These are phyloP conservation scores for Cordia subcordata DNA, from an alignment of 257 asterid genomes.

Conservation along the genomic window DNA sequence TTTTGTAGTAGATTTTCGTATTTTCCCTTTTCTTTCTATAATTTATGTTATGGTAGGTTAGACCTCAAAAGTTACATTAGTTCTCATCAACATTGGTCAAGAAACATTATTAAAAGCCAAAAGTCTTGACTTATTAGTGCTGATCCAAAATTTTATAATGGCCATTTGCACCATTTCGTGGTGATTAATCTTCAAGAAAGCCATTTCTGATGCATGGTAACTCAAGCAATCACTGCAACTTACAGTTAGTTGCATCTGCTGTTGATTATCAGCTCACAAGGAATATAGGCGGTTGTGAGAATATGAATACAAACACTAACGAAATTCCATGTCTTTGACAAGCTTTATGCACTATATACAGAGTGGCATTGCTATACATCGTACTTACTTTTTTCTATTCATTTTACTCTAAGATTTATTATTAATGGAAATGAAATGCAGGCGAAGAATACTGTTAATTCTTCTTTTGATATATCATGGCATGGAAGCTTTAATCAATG, in stretches of 20 bases:
- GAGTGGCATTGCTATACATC: not conserved
- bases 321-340: not conserved
- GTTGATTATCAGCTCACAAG: constrained; percentile 6
- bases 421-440: constrained; percentile 8
- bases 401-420: not conserved
- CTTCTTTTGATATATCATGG: not conserved
- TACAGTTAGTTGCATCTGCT: constrained; percentile 22
- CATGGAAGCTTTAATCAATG: constrained; percentile 6
- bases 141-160: too few species aligned
- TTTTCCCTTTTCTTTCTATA: not conserved
- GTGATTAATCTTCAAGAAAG: too few species aligned
- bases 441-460: not conserved
- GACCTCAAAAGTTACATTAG: not conserved
- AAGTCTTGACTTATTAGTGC: too few species aligned
- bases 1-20: too few species aligned
- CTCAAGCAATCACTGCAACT: not conserved
- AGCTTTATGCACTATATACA: not conserved
- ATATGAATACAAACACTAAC: constrained; percentile 6
- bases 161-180: too few species aligned
- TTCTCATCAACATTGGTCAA: too few species aligned
- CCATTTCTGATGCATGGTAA: too few species aligned
- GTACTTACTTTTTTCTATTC: not conserved
- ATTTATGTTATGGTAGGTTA: not conserved
- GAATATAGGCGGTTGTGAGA: constrained; percentile 10
- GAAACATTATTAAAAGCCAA: too few species aligned